phyloP scores from a whole-genome alignment of 257 asterid genomes.

The Leonotis leonurus region DNA sequence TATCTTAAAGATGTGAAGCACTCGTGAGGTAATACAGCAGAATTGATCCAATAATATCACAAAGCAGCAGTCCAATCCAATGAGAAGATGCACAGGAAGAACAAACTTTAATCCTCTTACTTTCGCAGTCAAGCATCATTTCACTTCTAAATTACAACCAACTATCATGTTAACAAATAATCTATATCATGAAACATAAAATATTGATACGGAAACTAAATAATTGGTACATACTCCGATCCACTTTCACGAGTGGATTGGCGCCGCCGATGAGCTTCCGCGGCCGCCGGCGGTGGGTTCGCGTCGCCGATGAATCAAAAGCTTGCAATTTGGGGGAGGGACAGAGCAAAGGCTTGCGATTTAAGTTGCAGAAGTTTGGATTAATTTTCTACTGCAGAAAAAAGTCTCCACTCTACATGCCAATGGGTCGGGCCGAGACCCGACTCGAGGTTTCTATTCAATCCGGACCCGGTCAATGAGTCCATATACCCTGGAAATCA shows the following conservation, averaged over 20 bases:
- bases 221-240: conserved; percentile 65
- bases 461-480: no score
- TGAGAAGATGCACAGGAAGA: neutral
- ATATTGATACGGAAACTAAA: conserved; percentile 8
- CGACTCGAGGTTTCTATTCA: no score
- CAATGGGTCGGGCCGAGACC: no score
- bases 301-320: neutral
- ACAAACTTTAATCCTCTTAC: neutral
- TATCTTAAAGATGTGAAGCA: neutral
- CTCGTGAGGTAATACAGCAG: neutral
- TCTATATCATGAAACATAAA: neutral
- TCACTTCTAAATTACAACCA: neutral
- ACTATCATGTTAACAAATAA: neutral
- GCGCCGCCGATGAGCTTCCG: no score
- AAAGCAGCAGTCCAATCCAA: neutral
- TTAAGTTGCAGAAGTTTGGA: no score
- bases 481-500: no score
- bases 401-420: no score
- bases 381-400: no score
- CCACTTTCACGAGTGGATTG: conserved; percentile 30
- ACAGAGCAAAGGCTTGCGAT: no score
- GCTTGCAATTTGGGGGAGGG: no score
- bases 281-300: neutral
- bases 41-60: neutral
- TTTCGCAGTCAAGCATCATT: neutral